A percentile compares a stretch with the other conserved stretches of the same genome.
These are phyloP conservation scores for Termitomyces sp. DNA, from an alignment of 768 basidiomycete genomes.

Conservation along the genomic window DNA sequence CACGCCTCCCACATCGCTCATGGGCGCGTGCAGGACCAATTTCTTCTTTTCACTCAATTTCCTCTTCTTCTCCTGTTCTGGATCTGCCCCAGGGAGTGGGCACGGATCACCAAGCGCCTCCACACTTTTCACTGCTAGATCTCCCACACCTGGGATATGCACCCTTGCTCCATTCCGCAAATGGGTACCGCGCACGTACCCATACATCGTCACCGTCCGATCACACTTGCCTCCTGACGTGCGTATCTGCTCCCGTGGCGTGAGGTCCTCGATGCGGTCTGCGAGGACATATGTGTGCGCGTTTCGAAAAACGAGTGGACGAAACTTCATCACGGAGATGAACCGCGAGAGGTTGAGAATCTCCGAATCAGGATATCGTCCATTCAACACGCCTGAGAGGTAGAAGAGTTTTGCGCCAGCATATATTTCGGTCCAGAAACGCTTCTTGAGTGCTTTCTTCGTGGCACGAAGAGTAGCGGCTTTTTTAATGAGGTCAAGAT, in stretches of 20 bases:
- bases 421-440: conserved; percentile 99
- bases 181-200: conserved; percentile 91
- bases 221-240: conserved; percentile 84
- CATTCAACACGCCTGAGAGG: conserved; percentile 94
- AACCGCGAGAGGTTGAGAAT: conserved; percentile 95
- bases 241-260: conserved; percentile 79
- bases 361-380: conserved; percentile 95
- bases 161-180: conserved; percentile 72
- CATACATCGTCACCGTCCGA: conserved; percentile 90
- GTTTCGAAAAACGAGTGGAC: conserved; percentile 94
- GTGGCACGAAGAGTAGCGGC: conserved; percentile 79
- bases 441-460: conserved; percentile 93
- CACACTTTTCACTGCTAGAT: conserved; percentile 73
- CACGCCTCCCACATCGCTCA: conserved; percentile 97
- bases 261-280: conserved; percentile 94
- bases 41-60: conserved; percentile 96
- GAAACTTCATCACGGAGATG: conserved; percentile 98
- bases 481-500: conserved; percentile 96
- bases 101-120: conserved; percentile 89
- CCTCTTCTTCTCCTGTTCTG: conserved; percentile 90
- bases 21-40: conserved; percentile 89
- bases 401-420: conserved; percentile 98
- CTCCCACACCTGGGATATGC: conserved; percentile 94
- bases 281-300: conserved; percentile 92
- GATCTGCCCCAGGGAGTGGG: conserved; percentile 86